These are phyloP conservation scores for Fraxinus sp. DNA, from an alignment of 305 asterid species.

Conservation along the genomic window DNA sequence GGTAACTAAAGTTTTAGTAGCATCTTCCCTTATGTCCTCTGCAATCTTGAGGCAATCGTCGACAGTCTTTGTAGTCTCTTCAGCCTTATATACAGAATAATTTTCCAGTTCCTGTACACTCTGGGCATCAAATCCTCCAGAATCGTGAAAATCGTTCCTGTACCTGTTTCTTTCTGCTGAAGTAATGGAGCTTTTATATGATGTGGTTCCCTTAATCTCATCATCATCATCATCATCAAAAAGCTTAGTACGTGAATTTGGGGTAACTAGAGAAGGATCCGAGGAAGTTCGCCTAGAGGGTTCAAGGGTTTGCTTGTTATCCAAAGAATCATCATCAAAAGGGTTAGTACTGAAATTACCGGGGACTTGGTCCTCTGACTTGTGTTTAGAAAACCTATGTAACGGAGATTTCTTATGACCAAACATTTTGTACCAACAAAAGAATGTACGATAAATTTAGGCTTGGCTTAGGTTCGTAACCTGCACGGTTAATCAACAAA, in stretches of 20 bases:
- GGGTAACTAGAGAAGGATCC: slow-evolving; percentile 53
- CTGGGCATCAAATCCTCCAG: slow-evolving; percentile 80
- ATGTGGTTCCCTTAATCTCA: slow-evolving; percentile 30
- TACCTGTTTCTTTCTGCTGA: slow-evolving; percentile 52
- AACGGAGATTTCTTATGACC: slow-evolving; percentile 61
- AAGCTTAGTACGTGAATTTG: slow-evolving; percentile 52
- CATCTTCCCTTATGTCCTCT: slow-evolving; percentile 91
- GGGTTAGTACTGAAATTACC: slow-evolving; percentile 51
- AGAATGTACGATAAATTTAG: slow-evolving; percentile 8
- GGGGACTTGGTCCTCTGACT: slow-evolving; percentile 32
- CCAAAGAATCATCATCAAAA: slow-evolving; percentile 58
- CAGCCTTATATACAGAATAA: slow-evolving; percentile 74
- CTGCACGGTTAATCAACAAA: slow-evolving; percentile 20
- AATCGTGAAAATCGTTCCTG: slow-evolving; percentile 63
- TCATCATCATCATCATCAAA: slow-evolving; percentile 79
- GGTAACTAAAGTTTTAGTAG: slow-evolving; percentile 72
- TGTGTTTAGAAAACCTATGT: slow-evolving; percentile 48
- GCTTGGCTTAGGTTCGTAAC: slow-evolving; percentile 12
- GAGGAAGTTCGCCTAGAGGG: slow-evolving; percentile 56
- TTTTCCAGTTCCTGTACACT: slow-evolving; percentile 71
- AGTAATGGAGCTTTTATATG: slow-evolving; percentile 4
- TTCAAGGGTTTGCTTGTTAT: slow-evolving; percentile 45
- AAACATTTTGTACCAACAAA: slow-evolving; percentile 46
- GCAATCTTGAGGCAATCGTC: slow-evolving; percentile 80
- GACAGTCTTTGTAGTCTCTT: slow-evolving; percentile 73